phyloP scores from a whole-genome alignment of 768 basidiomycete genomes.

The Termitomyces sp. region DNA sequence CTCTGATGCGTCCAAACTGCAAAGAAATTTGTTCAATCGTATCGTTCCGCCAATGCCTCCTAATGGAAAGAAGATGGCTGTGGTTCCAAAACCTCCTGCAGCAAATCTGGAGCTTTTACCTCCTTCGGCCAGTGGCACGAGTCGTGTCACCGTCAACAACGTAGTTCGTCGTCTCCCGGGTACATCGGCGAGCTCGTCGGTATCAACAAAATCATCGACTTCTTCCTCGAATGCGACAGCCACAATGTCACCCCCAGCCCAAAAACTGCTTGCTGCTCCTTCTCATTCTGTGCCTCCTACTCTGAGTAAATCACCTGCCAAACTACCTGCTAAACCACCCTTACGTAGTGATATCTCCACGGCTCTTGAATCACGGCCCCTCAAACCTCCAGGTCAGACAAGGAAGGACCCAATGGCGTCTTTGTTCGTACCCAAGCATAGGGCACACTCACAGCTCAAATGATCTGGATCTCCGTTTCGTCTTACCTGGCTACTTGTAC shows the following conservation, averaged over 20 bases:
- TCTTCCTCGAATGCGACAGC: neutral
- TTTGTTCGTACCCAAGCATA: constrained; percentile 75
- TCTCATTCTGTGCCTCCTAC: constrained; percentile 10
- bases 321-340: constrained; percentile 7
- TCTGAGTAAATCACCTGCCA: constrained; percentile 5
- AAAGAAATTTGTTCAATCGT: constrained; percentile 56
- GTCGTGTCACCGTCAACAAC: constrained; percentile 50
- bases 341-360: constrained; percentile 10
- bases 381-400: constrained; percentile 32
- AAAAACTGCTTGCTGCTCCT: constrained; percentile 9
- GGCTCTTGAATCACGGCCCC: constrained; percentile 25
- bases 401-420: constrained; percentile 65
- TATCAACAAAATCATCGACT: constrained; percentile 4
- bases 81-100: constrained; percentile 32
- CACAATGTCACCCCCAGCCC: constrained; percentile 14
- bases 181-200: constrained; percentile 9
- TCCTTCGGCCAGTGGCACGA: constrained; percentile 26
- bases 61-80: constrained; percentile 39
- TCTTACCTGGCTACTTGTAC: neutral
- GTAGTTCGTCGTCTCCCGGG: constrained; percentile 37
- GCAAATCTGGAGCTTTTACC: constrained; percentile 31
- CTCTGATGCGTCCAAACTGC: constrained; percentile 63
- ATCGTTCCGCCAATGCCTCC: constrained; percentile 52
- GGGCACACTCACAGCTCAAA: constrained; percentile 54
- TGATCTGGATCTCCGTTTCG: constrained; percentile 19